phyloP scores from a whole-genome alignment of 2,329 filamentous ascomycete species.

The Aureobasidium vineae region DNA sequence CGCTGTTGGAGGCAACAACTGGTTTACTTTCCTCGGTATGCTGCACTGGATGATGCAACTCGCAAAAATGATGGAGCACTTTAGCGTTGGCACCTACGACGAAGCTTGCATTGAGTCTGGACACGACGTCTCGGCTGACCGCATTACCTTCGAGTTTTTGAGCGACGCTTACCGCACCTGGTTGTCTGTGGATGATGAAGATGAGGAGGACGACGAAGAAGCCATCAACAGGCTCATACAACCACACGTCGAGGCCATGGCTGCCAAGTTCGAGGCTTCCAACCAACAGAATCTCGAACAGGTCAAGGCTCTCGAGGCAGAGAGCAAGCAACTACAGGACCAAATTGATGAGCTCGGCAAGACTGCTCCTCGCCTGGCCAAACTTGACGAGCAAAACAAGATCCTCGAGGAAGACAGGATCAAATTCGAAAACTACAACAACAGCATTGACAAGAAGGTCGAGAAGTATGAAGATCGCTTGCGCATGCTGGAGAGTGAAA shows the following conservation, averaged over 20 bases:
- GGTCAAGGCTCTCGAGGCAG: conserved; percentile 78
- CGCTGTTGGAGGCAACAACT: conserved; percentile 94
- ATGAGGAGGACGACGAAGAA: conserved; percentile 84
- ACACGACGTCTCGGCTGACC: conserved; percentile 81
- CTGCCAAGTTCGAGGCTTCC: conserved; percentile 75
- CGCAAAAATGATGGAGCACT: conserved; percentile 88
- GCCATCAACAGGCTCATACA: conserved; percentile 73
- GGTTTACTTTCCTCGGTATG: conserved; percentile 89
- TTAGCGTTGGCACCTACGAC: conserved; percentile 74
- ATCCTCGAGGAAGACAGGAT: conserved; percentile 91
- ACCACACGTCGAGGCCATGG: conserved; percentile 86
- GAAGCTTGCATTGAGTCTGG: conserved; percentile 86
- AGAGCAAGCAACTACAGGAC: conserved; percentile 74
- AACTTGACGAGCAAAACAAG: conserved; percentile 84
- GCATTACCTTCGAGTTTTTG: conserved; percentile 92
- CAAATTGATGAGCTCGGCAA: conserved; percentile 91
- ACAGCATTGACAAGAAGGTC: conserved; percentile 75
- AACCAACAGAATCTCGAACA: conserved; percentile 85
- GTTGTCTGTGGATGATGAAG: conserved; percentile 69
- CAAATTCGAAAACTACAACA: conserved; percentile 96
- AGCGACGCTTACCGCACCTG: conserved; percentile 89
- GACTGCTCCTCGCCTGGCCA: conserved; percentile 75
- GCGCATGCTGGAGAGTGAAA: conserved; percentile 79
- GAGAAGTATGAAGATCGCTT: conserved; percentile 84
- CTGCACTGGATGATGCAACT: conserved; percentile 99